Conservation (phyloP, 2,329 filamentous ascomycete species). For the Dichotomopilus funicola region DNA sequence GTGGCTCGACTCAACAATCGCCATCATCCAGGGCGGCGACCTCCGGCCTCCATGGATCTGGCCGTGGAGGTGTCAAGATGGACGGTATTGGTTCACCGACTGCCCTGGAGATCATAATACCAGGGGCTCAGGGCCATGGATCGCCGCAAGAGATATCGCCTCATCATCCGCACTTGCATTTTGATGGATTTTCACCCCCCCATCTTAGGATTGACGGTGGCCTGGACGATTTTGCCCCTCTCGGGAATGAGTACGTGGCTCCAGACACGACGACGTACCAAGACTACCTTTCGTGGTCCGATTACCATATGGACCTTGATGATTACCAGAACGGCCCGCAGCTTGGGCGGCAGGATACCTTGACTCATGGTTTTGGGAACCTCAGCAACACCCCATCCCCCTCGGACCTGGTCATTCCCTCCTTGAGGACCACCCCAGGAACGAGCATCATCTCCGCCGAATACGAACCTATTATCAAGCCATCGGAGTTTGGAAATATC, state of each 20-base stretch:
- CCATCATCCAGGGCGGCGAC: conserved; percentile 26
- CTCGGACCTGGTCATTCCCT: conserved; percentile 37
- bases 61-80: conserved; percentile 24
- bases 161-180: conserved; percentile 29
- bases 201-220: conserved; percentile 30
- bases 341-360: conserved; percentile 30
- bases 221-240: conserved; percentile 39
- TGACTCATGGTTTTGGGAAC: conserved; percentile 34
- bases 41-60: conserved; percentile 34
- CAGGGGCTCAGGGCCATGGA: conserved; percentile 25
- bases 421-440: conserved; percentile 38
- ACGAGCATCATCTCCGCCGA: conserved; percentile 43
- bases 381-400: conserved; percentile 36
- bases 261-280: conserved; percentile 35
- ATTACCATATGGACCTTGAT: conserved; percentile 39
- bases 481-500: conserved; percentile 27
- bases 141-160: conserved; percentile 29
- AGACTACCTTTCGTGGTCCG: conserved; percentile 40
- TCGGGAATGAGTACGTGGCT: conserved; percentile 31
- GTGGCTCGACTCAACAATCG: conserved; percentile 21
- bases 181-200: conserved; percentile 33
- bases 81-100: conserved; percentile 25
- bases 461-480: conserved; percentile 30
- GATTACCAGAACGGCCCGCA: conserved; percentile 33
- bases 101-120: conserved; percentile 26